Evolutionary conservation across 495 filamentous ascomycete genomes (phyloP), one percentile per base, ranked within the genome.

Genomic region (Cercophora sp.): DNA sequence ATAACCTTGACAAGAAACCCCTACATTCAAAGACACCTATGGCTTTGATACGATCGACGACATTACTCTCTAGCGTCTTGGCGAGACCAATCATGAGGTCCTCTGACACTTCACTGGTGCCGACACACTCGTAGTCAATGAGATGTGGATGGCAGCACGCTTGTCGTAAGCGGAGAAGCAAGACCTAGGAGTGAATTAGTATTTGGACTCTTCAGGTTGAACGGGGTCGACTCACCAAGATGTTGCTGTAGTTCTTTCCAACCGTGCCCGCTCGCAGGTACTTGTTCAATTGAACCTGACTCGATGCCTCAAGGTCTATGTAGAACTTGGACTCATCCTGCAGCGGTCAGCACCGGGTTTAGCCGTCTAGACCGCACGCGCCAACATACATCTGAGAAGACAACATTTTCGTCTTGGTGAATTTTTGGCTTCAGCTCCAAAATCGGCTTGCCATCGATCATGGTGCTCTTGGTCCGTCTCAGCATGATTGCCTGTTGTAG

Each of bases 81-180:
- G 91, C 90, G 18, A 93, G 76, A 8, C 75, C 76, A 10, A 82
- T 45, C 70, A 90, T 80, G 5, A 80, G 74, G 1, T 83, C 79
- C 2, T 76, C 70, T 8, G 77, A 62, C 35, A 79, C 41, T 32
- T 60, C 48, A 53, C 49, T 70, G 65, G 57, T 69, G 60, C 51
- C 70, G n/a, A 74, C 72, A 48, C 82, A 72, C 19, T 82, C 83
- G 55, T 87, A 83, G 51, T 92, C 90, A 9, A 74, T 91, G n/a
- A 98, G 73, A 64, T 94, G 88, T 1, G 91, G 91, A 67, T 98
- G 93, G 58, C 90, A 95, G 61, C 88, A 93, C 25, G 87, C 87
- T 68, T 98, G 93, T n/a, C 89, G 80, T 8, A 98, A 80, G 11
- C 92, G 87, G 10, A 98, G 76, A 39, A 98, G 79, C 19, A 96